Base-by-base conservation (phyloP, 768 basidiomycete genomes). In the Leccinum rimulosum region DNA sequence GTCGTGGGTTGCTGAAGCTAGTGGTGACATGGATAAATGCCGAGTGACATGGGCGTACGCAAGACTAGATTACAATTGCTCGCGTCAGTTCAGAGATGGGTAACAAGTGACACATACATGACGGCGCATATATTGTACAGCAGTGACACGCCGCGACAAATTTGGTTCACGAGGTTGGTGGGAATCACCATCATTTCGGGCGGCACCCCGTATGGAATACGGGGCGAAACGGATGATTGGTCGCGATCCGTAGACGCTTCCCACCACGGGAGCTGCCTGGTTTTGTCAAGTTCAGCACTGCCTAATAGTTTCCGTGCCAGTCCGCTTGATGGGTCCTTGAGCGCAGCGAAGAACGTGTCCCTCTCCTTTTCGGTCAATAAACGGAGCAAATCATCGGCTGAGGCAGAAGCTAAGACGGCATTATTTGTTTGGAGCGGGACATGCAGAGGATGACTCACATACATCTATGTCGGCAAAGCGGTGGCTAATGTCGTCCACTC, bases 191-290 rank as follows among this genome's bases (percentile, higher is more conserved):
- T 81, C 48, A 79, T 66, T 3, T 70, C 58, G 25, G 85, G 86
- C 50, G 69, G 73, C 12, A 60, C 22, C 3, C 80, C 80, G 64
- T 76, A 73, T 25, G 66, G 69, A 28, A 38, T 52, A 57, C 33
- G 48, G 14, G 22, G 27, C 15, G 61, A 19, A 33, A 30, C 17
- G 2, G 54, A 25, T 31, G 61, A 53, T 11, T 55, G 49, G 22
- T 51, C 36, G 10, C n/a, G 59, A 25, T 61, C 56, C n/a, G 28
- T 6, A 2, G 60, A 28, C 19, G 66, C 73, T 56, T 85, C 80
- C 91, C 92, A 95, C 93, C 93, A 95, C 6, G 92, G 91, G 5
- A 76, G 73, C 4, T 73, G 73, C 22, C 72, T 77, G n/a, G 77
- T 79, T 5, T 74, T 71, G 30, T 79, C 78, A 1, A 91, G 67